Conservation (phyloP, 768 basidiomycete species). For the Boletus reticuloceps region DNA sequence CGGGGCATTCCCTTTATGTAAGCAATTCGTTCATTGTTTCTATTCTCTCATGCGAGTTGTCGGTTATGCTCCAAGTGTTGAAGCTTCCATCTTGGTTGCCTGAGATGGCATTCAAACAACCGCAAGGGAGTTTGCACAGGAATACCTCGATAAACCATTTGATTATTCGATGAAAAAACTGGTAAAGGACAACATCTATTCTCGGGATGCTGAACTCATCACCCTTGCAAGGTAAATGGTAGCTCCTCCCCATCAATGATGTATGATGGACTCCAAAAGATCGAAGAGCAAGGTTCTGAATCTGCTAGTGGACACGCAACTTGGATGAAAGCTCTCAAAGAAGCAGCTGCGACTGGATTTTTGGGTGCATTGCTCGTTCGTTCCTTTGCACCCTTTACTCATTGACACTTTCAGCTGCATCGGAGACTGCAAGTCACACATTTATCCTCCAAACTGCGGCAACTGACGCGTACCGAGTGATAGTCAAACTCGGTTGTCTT, state of each 20-base stretch:
- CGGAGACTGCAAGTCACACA: not conserved
- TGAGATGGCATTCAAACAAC: not conserved
- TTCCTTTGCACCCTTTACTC: not conserved
- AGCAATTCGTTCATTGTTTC: not conserved
- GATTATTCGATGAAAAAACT: not conserved
- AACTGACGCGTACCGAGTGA: not conserved
- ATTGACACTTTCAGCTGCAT: not conserved
- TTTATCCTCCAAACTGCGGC: not conserved
- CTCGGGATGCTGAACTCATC: not conserved
- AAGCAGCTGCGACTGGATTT: too few relatives aligned
- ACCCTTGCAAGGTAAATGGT: not conserved
- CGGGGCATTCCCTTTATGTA: not conserved
- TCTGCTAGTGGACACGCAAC: not conserved
- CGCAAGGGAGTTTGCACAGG: not conserved
- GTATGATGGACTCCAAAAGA: not conserved
- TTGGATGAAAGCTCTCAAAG: not conserved
- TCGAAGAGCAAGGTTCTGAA: not conserved
- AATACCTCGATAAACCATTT: not conserved
- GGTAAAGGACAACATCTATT: not conserved
- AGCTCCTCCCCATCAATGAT: not conserved
- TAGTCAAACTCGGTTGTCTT: not conserved
- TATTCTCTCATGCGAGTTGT: too few relatives aligned
- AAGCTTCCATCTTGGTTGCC: not conserved
- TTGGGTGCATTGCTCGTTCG: not conserved
- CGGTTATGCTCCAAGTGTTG: too few relatives aligned